phyloP scores from a whole-genome alignment of 306 rosid species.

The Erythrophleum fordii region DNA sequence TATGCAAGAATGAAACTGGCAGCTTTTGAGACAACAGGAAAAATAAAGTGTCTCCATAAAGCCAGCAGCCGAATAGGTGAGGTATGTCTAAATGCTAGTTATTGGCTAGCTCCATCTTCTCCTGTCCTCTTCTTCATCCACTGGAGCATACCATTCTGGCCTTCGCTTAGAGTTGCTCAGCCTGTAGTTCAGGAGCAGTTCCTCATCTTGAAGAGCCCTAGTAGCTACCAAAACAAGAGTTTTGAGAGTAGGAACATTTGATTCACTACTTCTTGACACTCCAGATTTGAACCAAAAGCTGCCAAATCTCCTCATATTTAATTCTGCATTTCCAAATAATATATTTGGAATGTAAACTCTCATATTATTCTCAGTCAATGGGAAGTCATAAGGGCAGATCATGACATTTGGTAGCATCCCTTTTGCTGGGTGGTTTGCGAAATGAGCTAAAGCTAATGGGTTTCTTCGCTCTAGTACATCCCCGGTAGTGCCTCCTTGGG shows the following conservation, averaged over 20 bases:
- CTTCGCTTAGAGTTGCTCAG: slow-evolving; percentile 79
- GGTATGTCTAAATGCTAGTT: not conserved
- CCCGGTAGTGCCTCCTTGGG: slow-evolving; percentile 35
- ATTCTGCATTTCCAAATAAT: slow-evolving; percentile 67
- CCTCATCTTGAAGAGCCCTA: slow-evolving; percentile 75
- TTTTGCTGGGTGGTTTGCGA: slow-evolving; percentile 85
- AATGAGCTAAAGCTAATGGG: slow-evolving; percentile 92
- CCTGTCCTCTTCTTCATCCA: slow-evolving; percentile 89
- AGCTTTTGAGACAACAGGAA: slow-evolving; percentile 24
- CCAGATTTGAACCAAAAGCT: slow-evolving; percentile 93
- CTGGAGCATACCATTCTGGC: slow-evolving; percentile 83
- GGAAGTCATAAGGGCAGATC: slow-evolving; percentile 94
- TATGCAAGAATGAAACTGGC: slow-evolving; percentile 5
- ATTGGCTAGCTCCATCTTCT: slow-evolving; percentile 85
- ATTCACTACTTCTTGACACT: slow-evolving; percentile 47
- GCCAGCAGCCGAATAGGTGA: not conserved
- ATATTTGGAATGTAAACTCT: slow-evolving; percentile 81
- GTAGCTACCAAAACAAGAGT: slow-evolving; percentile 81
- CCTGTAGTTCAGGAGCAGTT: slow-evolving; percentile 83
- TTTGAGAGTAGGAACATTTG: slow-evolving; percentile 61
- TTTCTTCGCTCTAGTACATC: slow-evolving; percentile 79
- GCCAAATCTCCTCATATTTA: slow-evolving; percentile 74
- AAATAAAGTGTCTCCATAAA: slow-evolving; percentile 4
- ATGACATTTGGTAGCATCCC: slow-evolving; percentile 82
- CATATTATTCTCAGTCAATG: slow-evolving; percentile 69